Conservation (phyloP, 371 early-diverging fungal genomes). For the Lichtheimia hyalospora region DNA sequence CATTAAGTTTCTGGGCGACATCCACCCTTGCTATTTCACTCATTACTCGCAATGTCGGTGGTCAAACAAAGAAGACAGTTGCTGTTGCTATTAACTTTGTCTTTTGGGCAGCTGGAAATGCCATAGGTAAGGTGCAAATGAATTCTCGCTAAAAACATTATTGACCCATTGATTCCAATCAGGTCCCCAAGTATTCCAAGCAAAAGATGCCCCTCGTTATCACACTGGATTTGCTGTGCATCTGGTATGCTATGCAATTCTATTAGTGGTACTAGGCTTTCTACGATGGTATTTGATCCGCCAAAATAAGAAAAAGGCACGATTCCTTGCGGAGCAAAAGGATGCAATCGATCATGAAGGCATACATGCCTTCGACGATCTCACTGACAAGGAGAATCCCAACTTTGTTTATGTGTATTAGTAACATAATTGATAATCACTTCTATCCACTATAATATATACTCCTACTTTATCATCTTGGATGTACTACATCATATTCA, state of each 20-base stretch:
- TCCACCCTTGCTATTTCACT: constrained; percentile 20
- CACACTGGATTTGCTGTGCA: constrained; percentile 24
- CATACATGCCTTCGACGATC: constrained; percentile 20
- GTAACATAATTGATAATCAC: too few relatives aligned
- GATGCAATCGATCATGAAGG: constrained; percentile 6
- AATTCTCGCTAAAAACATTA: background rate
- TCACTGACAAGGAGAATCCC: constrained; percentile 24
- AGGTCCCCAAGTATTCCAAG: constrained; percentile 27
- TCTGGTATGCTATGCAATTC: constrained; percentile 19
- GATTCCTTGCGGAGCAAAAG: constrained; percentile 5
- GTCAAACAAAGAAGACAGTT: constrained; percentile 24
- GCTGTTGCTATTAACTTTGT: constrained; percentile 27
- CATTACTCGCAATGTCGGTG: constrained; percentile 22
- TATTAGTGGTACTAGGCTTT: constrained; percentile 4
- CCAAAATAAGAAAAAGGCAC: constrained; percentile 20
- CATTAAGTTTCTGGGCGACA: constrained; percentile 24
- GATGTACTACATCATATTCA: too few relatives aligned
- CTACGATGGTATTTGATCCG: constrained; percentile 19
- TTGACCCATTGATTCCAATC: background rate
- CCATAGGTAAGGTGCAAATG: constrained; percentile 15
- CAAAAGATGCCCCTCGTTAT: constrained; percentile 20
- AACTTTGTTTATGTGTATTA: constrained; percentile 23
- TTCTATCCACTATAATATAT: too few relatives aligned
- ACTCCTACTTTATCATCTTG: too few relatives aligned
- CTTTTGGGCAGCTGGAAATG: constrained; percentile 28